Evolutionary conservation across 1,284 basidiomycete genomes (phyloP).

Genomic region (Austroboletus novae-zelandiae): DNA sequence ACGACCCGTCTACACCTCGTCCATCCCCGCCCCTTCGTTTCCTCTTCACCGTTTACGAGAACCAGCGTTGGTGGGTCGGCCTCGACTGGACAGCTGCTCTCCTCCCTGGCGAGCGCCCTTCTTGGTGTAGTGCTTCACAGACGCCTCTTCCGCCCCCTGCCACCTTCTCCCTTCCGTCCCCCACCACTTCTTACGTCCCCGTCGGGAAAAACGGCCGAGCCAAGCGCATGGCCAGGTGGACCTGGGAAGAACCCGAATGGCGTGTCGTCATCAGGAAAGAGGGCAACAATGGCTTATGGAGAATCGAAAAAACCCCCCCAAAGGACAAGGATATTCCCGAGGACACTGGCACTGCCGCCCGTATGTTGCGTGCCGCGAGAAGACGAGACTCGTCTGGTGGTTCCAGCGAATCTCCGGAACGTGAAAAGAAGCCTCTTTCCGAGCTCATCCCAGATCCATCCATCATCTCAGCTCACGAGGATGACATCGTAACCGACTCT

Average conservation of each 20-base stretch:
- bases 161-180: constrained; percentile 56
- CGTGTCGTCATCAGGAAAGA: constrained; percentile 65
- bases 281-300: constrained; percentile 38
- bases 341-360: constrained; percentile 28
- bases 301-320: constrained; percentile 61
- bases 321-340: constrained; percentile 47
- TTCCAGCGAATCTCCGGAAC: constrained; percentile 23
- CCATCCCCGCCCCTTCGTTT: constrained; percentile 57
- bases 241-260: constrained; percentile 89
- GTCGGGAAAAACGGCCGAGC: constrained; percentile 40
- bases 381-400: constrained; percentile 16
- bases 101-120: constrained; percentile 85
- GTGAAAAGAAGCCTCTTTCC: constrained; percentile 10
- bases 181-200: constrained; percentile 37
- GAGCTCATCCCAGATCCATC: constrained; percentile 22
- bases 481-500: constrained; percentile 65
- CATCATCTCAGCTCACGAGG: constrained; percentile 28
- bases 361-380: constrained; percentile 29
- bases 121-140: constrained; percentile 73
- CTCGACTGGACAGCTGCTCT: constrained; percentile 93
- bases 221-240: constrained; percentile 76
- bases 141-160: constrained; percentile 63
- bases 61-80: constrained; percentile 93
- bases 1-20: constrained; percentile 16
- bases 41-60: constrained; percentile 87